phyloP scores from a whole-genome alignment of 2,329 filamentous ascomycete species.

The Monilinia polystroma region DNA sequence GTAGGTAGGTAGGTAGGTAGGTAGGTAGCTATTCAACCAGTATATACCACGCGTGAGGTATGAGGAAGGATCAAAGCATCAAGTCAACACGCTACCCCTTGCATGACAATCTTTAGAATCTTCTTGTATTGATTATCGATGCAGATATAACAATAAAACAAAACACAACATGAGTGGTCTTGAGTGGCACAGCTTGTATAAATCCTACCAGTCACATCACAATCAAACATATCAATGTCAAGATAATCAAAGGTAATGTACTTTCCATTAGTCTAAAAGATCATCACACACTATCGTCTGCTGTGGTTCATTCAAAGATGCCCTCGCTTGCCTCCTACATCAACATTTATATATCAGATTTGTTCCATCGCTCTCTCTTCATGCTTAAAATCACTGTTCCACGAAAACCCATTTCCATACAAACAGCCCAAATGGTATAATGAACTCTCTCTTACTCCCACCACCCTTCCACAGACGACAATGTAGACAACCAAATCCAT shows the following conservation, averaged over 20 bases:
- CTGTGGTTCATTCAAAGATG: not conserved
- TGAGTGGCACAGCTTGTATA: no score
- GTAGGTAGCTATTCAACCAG: no score
- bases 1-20: no score
- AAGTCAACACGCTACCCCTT: no score
- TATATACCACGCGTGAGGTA: no score
- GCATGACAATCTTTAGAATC: no score
- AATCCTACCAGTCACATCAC: no score
- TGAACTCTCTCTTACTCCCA: slow-evolving; percentile 1
- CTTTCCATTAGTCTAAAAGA: slow-evolving; percentile 18
- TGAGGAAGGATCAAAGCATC: no score
- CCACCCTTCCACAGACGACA: slow-evolving; percentile 1
- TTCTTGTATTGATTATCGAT: no score
- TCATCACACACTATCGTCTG: slow-evolving; percentile 1
- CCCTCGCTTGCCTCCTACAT: not conserved
- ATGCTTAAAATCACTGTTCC: not conserved
- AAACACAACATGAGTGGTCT: no score
- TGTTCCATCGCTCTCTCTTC: not conserved
- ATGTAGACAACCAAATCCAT: slow-evolving; percentile 6
- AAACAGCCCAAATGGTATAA: slow-evolving; percentile 20
- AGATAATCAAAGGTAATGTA: slow-evolving; percentile 5
- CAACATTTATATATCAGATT: slow-evolving; percentile 8
- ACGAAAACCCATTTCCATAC: slow-evolving; percentile 2
- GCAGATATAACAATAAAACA: no score
- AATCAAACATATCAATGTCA: no score